phyloP scores from a whole-genome alignment of 805 yeast species.

The Lachancea lanzarotensis region DNA sequence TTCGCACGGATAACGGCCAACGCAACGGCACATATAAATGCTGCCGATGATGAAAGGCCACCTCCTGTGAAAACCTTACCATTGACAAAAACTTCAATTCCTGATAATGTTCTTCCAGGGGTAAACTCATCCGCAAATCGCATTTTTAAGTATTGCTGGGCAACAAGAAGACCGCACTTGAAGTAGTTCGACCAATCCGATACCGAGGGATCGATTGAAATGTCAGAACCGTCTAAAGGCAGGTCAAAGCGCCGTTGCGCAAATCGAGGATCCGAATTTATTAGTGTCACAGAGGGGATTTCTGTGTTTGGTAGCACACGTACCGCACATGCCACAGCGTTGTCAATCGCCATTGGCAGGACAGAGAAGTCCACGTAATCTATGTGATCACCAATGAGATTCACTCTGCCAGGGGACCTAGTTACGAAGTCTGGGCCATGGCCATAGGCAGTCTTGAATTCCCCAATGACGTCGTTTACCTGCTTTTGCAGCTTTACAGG shows the following conservation, averaged over 20 bases:
- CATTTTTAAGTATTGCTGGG: conserved; percentile 41
- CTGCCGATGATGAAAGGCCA: conserved; percentile 67
- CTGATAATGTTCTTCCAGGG: conserved; percentile 33
- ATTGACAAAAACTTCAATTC: conserved; percentile 47
- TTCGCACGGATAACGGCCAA: conserved; percentile 50
- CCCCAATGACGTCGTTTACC: neutral
- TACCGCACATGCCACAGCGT: conserved; percentile 54
- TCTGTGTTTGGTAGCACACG: conserved; percentile 20
- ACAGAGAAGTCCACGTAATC: conserved; percentile 64
- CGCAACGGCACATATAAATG: conserved; percentile 60
- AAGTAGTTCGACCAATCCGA: conserved; percentile 65
- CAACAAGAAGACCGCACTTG: conserved; percentile 58
- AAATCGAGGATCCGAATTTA: conserved; percentile 35
- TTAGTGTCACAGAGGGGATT: conserved; percentile 28
- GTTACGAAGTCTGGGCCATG: conserved; percentile 39
- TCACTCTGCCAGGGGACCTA: conserved; percentile 72
- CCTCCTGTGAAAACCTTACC: conserved; percentile 71
- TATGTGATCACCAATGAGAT: conserved; percentile 68
- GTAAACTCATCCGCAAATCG: conserved; percentile 24
- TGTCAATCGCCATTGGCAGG: conserved; percentile 67
- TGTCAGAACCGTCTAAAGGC: conserved; percentile 36
- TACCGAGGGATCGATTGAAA: conserved; percentile 42
- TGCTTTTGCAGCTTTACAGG: neutral
- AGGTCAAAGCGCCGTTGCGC: conserved; percentile 33
- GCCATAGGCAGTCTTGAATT: conserved; percentile 27